Evolutionary conservation across 2,329 filamentous ascomycete genomes (phyloP), one percentile per base, ranked within the genome.

Genomic region (Aspergillus ibericus): DNA sequence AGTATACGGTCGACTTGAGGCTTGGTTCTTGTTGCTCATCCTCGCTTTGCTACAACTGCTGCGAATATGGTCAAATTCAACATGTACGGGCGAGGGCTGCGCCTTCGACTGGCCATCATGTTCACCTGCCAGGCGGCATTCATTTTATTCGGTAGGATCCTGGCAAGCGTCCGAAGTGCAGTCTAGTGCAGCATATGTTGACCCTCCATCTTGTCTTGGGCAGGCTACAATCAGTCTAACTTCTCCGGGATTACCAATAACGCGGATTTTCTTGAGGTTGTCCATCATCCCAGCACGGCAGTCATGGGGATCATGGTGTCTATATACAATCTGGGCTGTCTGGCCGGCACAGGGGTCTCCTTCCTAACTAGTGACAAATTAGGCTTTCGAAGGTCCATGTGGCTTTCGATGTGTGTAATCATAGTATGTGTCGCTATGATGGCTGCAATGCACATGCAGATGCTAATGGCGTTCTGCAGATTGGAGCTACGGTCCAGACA

Each of bases 161-260:
- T 38, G 15, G 15, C 10, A 52, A 8, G 32, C 20, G 16, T 40
- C 22, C 50, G 40, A 53, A 34, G 20, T 49, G n/a, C 51, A 38
- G 47, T 42, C 22, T 42, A 29, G 16, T 49, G 18, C 51, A 38
- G 47, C 35, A 42, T 42, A 42, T 29, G 32, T 59, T 64, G 44
- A 63, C 56, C 22, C 42, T 38, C 25, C 44, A 10, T 55, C 38
- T 49, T 40, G 20, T 32, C 20, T 20, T 36, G 8, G 58, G 32
- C 55, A 72, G 80, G 79, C 2, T 82, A 82, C 46, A 81, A 82
- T 29, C 80, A 82, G 62, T 80, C 79, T 42, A 78, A 81, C 0
- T 81, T 82, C 60, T 75, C 77, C 2, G 79, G 79, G 10, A 79
- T 83, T 15, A 70, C 82, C 9, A 74, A 78, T 9, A 80, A 78